Evolutionary conservation across 1,139 yeast species (phyloP).

Genomic region (Taphrina betulina): DNA sequence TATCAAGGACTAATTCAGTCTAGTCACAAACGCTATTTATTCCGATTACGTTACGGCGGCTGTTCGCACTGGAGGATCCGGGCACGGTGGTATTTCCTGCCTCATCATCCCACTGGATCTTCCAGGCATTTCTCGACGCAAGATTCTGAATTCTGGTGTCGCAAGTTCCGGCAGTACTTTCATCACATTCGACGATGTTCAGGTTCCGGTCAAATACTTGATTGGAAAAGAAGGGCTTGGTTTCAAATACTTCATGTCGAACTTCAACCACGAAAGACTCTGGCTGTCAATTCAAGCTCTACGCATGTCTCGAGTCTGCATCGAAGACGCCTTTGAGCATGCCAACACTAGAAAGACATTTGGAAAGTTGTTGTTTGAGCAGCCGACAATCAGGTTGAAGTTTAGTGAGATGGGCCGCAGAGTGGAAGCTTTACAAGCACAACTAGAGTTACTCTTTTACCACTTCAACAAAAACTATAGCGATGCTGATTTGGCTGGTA

Average conservation of each 20-base stretch:
- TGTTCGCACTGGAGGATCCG: constrained; percentile 49
- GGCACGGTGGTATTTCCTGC: constrained; percentile 48
- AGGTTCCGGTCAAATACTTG: constrained; percentile 50
- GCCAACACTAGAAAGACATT: constrained; percentile 49
- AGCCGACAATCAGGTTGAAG: constrained; percentile 49
- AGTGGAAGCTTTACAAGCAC: constrained; percentile 47
- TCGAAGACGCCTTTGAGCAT: constrained; percentile 47
- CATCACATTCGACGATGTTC: constrained; percentile 49
- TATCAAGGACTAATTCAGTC: constrained; percentile 49
- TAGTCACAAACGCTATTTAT: constrained; percentile 45
- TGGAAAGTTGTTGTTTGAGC: constrained; percentile 49
- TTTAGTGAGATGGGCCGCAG: constrained; percentile 49
- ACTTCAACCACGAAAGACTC: constrained; percentile 51
- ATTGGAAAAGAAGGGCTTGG: constrained; percentile 50
- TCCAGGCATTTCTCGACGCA: constrained; percentile 47
- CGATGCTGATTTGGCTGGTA: constrained; percentile 51
- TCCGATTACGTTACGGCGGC: constrained; percentile 49
- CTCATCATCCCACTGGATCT: constrained; percentile 47
- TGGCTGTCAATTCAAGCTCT: constrained; percentile 49
- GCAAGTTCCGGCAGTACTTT: constrained; percentile 47
- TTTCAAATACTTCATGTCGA: constrained; percentile 50
- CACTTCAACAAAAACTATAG: constrained; percentile 44
- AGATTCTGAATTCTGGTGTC: constrained; percentile 49
- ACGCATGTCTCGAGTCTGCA: constrained; percentile 48
- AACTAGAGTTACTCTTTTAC: constrained; percentile 46